A percentile compares a stretch with the other conserved stretches of the same genome.
These are phyloP conservation scores for Pulveroboletus ravenelii DNA, from an alignment of 768 basidiomycete genomes.

Conservation along the genomic window DNA sequence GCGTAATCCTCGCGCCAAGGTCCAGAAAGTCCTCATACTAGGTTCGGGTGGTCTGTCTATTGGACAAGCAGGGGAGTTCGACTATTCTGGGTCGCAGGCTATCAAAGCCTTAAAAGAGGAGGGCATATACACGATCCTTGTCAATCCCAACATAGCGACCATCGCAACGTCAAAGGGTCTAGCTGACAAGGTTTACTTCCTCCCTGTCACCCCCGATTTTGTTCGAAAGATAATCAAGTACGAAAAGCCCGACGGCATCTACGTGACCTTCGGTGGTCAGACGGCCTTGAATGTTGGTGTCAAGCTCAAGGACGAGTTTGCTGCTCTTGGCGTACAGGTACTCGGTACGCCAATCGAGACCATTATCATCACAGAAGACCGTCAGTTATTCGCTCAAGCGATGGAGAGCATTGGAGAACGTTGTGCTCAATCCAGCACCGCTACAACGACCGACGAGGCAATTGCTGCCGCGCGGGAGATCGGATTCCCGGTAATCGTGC, in stretches of 20 bases:
- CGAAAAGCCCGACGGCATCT: conserved; percentile 98
- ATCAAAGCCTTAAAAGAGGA: conserved; percentile 99
- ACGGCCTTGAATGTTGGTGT: conserved; percentile 96
- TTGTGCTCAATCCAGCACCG: conserved; percentile 86
- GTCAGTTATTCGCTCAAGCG: conserved; percentile 87
- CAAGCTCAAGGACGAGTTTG: conserved; percentile 97
- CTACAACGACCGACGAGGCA: conserved; percentile 84
- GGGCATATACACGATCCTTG: conserved; percentile 97
- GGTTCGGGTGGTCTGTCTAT: conserved; percentile 98
- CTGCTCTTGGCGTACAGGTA: conserved; percentile 81
- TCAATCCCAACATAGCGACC: conserved; percentile 99
- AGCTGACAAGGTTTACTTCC: conserved; percentile 99
- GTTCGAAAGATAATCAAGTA: conserved; percentile 98
- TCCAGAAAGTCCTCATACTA: conserved; percentile 92
- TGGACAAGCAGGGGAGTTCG: conserved; percentile 98
- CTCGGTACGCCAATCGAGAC: conserved; percentile 97
- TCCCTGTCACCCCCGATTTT: conserved; percentile 97
- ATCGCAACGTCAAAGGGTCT: conserved; percentile 96
- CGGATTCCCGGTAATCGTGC: conserved; percentile 93
- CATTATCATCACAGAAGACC: conserved; percentile 94
- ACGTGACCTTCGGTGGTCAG: conserved; percentile 97
- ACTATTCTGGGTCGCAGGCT: conserved; percentile 98
- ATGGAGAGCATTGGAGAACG: conserved; percentile 97
- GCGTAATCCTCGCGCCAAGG: conserved; percentile 65
- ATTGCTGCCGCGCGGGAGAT: conserved; percentile 76